Percentiles rank a stretch among this genome's conserved stretches.
Conservation (phyloP, 495 filamentous ascomycete genomes). For the Penicillium dipodomyicola region DNA sequence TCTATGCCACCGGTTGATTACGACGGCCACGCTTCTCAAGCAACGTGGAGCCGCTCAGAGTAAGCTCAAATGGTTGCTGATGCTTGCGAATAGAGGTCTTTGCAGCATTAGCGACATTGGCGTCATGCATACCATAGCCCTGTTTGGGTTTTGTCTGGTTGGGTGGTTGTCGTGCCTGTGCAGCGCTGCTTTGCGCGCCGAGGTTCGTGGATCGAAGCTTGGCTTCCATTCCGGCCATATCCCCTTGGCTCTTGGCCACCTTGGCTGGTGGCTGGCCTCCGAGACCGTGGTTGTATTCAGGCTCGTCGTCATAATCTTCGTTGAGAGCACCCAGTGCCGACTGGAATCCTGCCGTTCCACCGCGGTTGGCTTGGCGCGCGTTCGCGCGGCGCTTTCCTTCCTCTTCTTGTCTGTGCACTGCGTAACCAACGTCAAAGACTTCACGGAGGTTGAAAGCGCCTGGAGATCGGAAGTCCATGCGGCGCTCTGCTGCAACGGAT, state of each 20-base stretch:
- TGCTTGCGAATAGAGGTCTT: slow-evolving; percentile 67
- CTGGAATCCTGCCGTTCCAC: slow-evolving; percentile 47
- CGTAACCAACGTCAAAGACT: slow-evolving; percentile 95
- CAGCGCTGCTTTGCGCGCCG: slow-evolving; percentile 50
- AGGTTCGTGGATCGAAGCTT: slow-evolving; percentile 81
- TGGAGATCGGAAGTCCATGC: slow-evolving; percentile 93
- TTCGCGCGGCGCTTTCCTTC: slow-evolving; percentile 87
- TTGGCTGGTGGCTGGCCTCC: slow-evolving; percentile 58
- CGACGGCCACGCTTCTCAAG: slow-evolving; percentile 67
- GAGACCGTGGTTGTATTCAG: slow-evolving; percentile 35
- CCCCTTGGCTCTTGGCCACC: slow-evolving; percentile 61
- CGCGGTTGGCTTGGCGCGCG: slow-evolving; percentile 67
- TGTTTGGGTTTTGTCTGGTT: slow-evolving; percentile 47
- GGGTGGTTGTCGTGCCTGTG: slow-evolving; percentile 57
- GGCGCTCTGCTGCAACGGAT: slow-evolving; percentile 55
- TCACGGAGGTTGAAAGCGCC: slow-evolving; percentile 94
- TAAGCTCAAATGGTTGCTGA: slow-evolving; percentile 80
- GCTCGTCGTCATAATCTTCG: slow-evolving; percentile 63
- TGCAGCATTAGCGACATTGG: slow-evolving; percentile 74
- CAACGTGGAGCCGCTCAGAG: slow-evolving; percentile 82
- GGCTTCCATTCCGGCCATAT: slow-evolving; percentile 78
- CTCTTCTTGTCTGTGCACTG: slow-evolving; percentile 94
- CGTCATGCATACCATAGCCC: slow-evolving; percentile 81
- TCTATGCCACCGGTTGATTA: slow-evolving; percentile 34
- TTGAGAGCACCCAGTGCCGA: slow-evolving; percentile 65